phyloP scores from a whole-genome alignment of 2,329 filamentous ascomycete species.

The Fusarium sp. region DNA sequence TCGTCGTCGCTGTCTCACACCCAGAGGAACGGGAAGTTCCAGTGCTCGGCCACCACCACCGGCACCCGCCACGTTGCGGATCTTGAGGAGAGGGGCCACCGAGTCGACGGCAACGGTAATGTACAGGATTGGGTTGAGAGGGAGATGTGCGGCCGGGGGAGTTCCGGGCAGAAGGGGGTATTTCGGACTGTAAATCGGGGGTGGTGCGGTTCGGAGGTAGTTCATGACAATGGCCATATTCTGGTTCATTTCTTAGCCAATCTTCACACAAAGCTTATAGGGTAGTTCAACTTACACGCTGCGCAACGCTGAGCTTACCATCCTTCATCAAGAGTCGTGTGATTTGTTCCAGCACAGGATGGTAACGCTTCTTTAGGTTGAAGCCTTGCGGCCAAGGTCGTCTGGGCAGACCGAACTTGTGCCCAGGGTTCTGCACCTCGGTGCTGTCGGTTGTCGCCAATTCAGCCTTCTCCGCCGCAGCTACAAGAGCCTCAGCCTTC shows the following conservation, averaged over 20 bases:
- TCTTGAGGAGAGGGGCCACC: constrained; percentile 87
- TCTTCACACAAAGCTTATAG: background rate
- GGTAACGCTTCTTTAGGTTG: constrained; percentile 86
- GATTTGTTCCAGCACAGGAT: constrained; percentile 87
- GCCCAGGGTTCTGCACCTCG: constrained; percentile 64
- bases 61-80: constrained; percentile 81
- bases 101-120: constrained; percentile 93
- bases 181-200: constrained; percentile 80
- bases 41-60: constrained; percentile 89
- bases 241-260: constrained; percentile 61
- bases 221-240: constrained; percentile 89
- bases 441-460: constrained; percentile 33
- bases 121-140: constrained; percentile 91
- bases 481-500: constrained; percentile 53
- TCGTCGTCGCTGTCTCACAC: constrained; percentile 81
- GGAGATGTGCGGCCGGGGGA: constrained; percentile 83
- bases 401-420: constrained; percentile 83
- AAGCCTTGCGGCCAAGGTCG: constrained; percentile 73
- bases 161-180: constrained; percentile 82
- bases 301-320: constrained; percentile 91
- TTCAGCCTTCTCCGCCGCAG: constrained; percentile 42
- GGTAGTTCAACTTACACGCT: constrained; percentile 74
- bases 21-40: constrained; percentile 85
- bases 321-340: constrained; percentile 93
- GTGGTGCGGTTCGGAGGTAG: constrained; percentile 85